These are phyloP conservation scores for Fusarium sp. DNA, from an alignment of 2,329 filamentous ascomycete genomes.

Conservation along the genomic window DNA sequence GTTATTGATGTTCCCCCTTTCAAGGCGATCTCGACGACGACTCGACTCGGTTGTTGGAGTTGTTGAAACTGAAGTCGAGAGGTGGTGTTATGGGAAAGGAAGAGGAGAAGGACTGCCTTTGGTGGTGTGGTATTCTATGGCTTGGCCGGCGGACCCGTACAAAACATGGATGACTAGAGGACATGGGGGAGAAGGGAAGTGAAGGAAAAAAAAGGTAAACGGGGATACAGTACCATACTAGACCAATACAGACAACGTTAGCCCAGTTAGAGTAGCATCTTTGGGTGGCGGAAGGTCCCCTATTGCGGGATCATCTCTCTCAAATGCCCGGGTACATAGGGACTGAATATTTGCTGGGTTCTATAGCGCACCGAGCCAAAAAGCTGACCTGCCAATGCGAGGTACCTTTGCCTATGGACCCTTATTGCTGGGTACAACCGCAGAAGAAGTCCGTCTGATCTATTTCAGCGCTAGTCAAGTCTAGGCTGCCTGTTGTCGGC, in stretches of 20 bases:
- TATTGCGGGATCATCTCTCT: constrained; percentile 7
- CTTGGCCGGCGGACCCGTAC: constrained; percentile 3
- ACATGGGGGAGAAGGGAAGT: neutral
- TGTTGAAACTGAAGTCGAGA: neutral
- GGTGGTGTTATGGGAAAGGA: neutral
- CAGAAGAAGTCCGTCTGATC: neutral
- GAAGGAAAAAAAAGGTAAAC: neutral
- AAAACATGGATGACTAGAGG: neutral
- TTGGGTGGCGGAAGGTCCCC: constrained; percentile 1
- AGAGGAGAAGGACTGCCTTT: neutral
- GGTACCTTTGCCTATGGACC: constrained; percentile 16
- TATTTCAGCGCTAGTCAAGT: neutral
- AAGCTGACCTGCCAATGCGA: neutral
- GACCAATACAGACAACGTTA: neutral
- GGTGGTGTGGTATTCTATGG: constrained; percentile 4
- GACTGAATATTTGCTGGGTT: neutral
- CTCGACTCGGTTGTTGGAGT: neutral
- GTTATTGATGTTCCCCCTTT: constrained; percentile 18
- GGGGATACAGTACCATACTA: neutral
- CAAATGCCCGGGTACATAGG: too few relatives aligned
- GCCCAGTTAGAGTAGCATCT: neutral
- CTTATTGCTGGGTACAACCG: constrained; percentile 27
- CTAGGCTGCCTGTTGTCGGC: neutral
- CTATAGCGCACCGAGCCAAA: neutral
- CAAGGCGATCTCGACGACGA: constrained; percentile 13